These are phyloP conservation scores for Phytopythium mirpurense DNA, from an alignment of 352 stramenopile genomes.

Conservation along the genomic window DNA sequence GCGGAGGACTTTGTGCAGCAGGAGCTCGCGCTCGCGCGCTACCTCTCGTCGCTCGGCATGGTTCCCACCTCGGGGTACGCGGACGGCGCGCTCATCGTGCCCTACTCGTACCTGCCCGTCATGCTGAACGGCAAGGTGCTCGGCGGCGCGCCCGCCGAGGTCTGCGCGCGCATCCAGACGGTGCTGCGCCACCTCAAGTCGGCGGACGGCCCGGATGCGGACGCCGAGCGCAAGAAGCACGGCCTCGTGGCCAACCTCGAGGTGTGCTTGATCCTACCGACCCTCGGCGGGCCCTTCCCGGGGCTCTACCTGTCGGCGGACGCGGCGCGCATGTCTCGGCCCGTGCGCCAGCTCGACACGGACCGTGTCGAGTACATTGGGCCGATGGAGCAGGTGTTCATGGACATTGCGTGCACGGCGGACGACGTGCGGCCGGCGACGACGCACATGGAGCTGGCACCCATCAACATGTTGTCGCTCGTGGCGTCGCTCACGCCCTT, in stretches of 20 bases:
- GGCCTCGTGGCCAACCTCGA: conserved; percentile 79
- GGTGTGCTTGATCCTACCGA: conserved; percentile 75
- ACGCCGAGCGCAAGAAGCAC: conserved; percentile 42
- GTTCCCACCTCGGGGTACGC: conserved; percentile 73
- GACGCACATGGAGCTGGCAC: conserved; percentile 98
- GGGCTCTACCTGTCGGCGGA: conserved; percentile 98
- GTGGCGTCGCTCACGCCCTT: conserved; percentile 99
- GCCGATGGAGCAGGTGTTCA: conserved; percentile 97
- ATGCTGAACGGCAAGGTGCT: conserved; percentile 96
- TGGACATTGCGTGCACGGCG: conserved; percentile 96
- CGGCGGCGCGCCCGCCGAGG: conserved; percentile 79
- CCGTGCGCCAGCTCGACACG: conserved; percentile 89
- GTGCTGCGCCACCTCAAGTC: conserved; percentile 75
- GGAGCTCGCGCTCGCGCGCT: conserved; percentile 73
- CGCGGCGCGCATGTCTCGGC: conserved; percentile 91
- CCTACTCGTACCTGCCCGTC: conserved; percentile 92
- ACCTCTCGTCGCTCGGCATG: conserved; percentile 78
- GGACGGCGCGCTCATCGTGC: conserved; percentile 80
- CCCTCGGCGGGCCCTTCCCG: conserved; percentile 92
- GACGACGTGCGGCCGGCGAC: conserved; percentile 95
- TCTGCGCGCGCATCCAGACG: conserved; percentile 84
- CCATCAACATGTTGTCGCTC: conserved; percentile 99
- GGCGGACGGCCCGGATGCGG: conserved; percentile 23
- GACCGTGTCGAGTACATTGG: conserved; percentile 96
- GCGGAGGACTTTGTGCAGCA: conserved; percentile 66